Evolutionary conservation across 257 asterid genomes (phyloP).

Genomic region (Gynochthodes officinalis): DNA sequence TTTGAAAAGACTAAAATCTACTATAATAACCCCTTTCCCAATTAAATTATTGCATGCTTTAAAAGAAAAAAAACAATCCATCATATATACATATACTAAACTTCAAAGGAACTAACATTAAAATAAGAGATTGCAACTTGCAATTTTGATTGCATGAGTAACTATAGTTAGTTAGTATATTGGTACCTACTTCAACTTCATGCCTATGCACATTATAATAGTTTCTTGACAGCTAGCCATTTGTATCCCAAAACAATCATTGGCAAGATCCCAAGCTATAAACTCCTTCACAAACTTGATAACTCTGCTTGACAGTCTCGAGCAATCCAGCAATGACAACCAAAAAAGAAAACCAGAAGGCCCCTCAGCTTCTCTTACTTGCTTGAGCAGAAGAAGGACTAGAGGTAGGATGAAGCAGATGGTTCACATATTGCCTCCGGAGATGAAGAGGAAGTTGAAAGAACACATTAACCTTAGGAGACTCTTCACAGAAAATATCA

Average conservation of each 20-base stretch:
- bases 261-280: background rate
- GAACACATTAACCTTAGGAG: background rate
- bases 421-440: background rate
- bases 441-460: background rate
- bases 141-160: background rate
- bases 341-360: background rate
- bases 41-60: no score
- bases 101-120: background rate
- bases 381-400: background rate
- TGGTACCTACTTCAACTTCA: background rate
- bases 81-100: background rate
- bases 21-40: no score
- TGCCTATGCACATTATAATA: background rate
- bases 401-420: background rate
- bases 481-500: background rate
- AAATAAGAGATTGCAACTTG: background rate
- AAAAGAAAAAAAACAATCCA: no score
- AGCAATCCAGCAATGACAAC: background rate
- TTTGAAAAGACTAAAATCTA: no score
- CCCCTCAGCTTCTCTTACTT: background rate
- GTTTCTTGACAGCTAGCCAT: background rate
- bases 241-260: background rate
- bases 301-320: no score
- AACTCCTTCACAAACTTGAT: background rate
- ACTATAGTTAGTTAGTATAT: background rate